Evolutionary conservation across 192 early-diverging fungal species (phyloP), one percentile per base, ranked within the genome.

Genomic region (Gigaspora rosea): DNA sequence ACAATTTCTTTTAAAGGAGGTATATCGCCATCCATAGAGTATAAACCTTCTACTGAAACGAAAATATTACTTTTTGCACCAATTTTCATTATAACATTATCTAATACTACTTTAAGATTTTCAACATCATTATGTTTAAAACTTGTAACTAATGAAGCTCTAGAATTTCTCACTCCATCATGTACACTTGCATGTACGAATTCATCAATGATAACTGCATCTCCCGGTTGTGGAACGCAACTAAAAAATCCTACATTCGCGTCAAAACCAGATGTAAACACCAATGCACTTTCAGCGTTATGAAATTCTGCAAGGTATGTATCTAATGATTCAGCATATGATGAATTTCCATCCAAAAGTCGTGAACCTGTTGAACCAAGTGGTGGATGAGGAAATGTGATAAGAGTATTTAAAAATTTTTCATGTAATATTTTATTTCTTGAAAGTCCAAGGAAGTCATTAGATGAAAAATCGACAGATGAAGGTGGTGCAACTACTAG

Each of bases 231-330:
- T n/a, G 92, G 89, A 1, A 94, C 73, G 11, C 85, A 85, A 16
- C 85, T 82, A 69, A 94, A 91, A 59, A 95, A 84, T 3, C 88
- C 84, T 1, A 89, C 82, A 69, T 95, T 95, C 41, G 94, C 94
- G 81, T 95, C 94, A 75, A 92, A 95, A 0, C 94, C 94, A n/a
- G 92, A 94, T 80, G 94, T 93, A 79, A 95, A 94, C 1, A 93
- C 81, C 41, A 95, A 79, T 4, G 92, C 92, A 0, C 85, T 75
- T 61, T 90, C 84, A 0, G 85, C 78, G 11, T 87, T 56, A 50
- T 89, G 88, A 77, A 90, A 94, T 0, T 79, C n/a, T 2, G 92
- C 88, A 36, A 95, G 86, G 56, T 68, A 78, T 5, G 48, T 46
- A 79, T 95, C 94, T 4, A 95, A 84, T 18, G 85, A 71, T n/a